Conservation (phyloP, 495 filamentous ascomycete genomes). For the Xylaria bambusicola region DNA sequence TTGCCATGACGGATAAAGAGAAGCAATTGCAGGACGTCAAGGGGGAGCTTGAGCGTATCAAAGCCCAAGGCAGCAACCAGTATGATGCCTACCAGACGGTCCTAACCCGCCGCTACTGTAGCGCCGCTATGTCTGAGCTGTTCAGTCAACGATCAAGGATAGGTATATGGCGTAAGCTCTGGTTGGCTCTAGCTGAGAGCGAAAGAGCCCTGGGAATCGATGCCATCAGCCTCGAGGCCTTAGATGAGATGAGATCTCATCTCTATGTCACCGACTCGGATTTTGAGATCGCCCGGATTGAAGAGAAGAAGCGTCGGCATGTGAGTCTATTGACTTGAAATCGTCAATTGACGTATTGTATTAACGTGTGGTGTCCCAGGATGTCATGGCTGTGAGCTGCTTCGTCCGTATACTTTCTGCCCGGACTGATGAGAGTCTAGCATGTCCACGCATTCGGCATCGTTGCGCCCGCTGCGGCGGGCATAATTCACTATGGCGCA, state of each 20-base stretch:
- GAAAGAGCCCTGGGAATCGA: constrained; percentile 69
- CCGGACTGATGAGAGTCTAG: constrained; percentile 6
- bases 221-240: constrained; percentile 67
- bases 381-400: constrained; percentile 36
- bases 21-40: constrained; percentile 12
- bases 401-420: background rate
- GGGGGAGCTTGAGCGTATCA: constrained; percentile 15
- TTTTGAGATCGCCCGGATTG: constrained; percentile 72
- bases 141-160: constrained; percentile 73
- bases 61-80: constrained; percentile 6
- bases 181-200: constrained; percentile 81
- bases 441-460: constrained; percentile 63
- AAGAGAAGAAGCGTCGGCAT: constrained; percentile 73
- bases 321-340: constrained; percentile 51
- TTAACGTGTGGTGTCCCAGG: constrained; percentile 28
- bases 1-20: constrained; percentile 16
- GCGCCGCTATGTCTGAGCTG: constrained; percentile 58
- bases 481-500: constrained; percentile 78
- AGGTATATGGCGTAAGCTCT: constrained; percentile 77
- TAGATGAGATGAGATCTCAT: constrained; percentile 73
- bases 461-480: constrained; percentile 77
- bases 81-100: constrained; percentile 59
- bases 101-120: constrained; percentile 72
- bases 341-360: constrained; percentile 40
- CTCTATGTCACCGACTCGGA: constrained; percentile 74